Conservation (phyloP, 2,329 filamentous ascomycete species). For the Reticulascus tulasneorum region DNA sequence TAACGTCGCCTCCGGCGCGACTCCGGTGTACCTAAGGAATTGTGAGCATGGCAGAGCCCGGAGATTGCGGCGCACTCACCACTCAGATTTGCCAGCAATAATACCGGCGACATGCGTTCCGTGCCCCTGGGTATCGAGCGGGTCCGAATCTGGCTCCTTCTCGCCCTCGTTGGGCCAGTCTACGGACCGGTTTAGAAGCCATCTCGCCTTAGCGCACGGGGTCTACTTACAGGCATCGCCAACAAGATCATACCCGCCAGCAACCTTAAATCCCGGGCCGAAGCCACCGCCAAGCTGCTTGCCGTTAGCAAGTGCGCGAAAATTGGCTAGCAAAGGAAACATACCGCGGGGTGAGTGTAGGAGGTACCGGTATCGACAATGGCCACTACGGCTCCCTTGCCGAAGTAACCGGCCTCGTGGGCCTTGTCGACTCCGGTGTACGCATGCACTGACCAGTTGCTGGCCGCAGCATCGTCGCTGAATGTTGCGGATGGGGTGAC, state of each 20-base stretch:
- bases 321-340: background rate
- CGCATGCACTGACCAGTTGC: conserved; percentile 26
- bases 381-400: conserved; percentile 15
- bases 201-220: no score
- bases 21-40: conserved; percentile 15
- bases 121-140: conserved; percentile 17
- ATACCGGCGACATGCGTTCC: conserved; percentile 23
- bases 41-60: background rate
- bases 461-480: conserved; percentile 15
- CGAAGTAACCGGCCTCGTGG: conserved; percentile 11
- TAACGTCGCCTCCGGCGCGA: conserved; percentile 20
- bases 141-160: conserved; percentile 17
- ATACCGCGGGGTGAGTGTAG: conserved; percentile 15
- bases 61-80: conserved; percentile 1
- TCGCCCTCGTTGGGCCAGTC: background rate
- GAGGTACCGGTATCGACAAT: conserved; percentile 16
- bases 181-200: background rate
- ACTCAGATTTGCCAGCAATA: conserved; percentile 17
- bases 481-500: conserved; percentile 7
- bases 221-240: conserved; percentile 15
- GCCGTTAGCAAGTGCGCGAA: no score
- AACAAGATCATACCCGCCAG: conserved; percentile 19
- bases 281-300: conserved; percentile 23
- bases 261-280: conserved; percentile 18
- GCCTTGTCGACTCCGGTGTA: conserved; percentile 15